These are phyloP conservation scores for Globisporangium megalacanthum DNA, from an alignment of 352 stramenopile species.

Conservation along the genomic window DNA sequence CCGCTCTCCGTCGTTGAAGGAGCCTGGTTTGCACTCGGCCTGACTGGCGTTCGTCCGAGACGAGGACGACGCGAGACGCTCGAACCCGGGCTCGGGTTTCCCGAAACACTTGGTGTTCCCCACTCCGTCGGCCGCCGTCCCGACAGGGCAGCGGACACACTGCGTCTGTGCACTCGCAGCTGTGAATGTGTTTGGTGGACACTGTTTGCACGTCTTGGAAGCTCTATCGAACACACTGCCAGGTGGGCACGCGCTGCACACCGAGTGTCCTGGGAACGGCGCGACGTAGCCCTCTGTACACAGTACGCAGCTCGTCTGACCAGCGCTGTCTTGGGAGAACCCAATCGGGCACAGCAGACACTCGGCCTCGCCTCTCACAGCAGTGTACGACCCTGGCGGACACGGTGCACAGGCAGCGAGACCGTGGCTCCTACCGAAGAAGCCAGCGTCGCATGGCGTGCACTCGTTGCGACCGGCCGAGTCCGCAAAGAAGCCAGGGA, in stretches of 20 bases:
- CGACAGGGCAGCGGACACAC: slow-evolving; percentile 4
- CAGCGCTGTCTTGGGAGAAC: slow-evolving; percentile 30
- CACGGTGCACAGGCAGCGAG: slow-evolving; percentile 23
- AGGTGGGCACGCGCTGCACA: slow-evolving; percentile 30
- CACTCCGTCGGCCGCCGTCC: slow-evolving; percentile 8
- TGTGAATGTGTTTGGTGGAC: slow-evolving; percentile 6
- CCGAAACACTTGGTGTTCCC: slow-evolving; percentile 4
- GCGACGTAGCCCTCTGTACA: slow-evolving; percentile 41
- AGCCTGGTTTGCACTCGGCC: neutral
- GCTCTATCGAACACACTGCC: slow-evolving; percentile 34
- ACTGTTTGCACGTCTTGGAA: slow-evolving; percentile 3
- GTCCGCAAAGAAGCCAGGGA: slow-evolving; percentile 22
- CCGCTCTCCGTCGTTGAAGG: slow-evolving; percentile 6
- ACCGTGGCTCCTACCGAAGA: slow-evolving; percentile 22
- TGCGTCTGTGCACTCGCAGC: slow-evolving; percentile 6
- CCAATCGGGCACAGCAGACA: slow-evolving; percentile 40
- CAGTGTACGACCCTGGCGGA: slow-evolving; percentile 24
- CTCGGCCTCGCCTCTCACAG: slow-evolving; percentile 27
- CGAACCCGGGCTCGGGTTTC: slow-evolving; percentile 1
- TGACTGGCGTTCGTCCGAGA: neutral
- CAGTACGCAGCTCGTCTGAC: slow-evolving; percentile 19
- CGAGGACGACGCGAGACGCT: neutral
- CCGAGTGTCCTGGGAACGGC: slow-evolving; percentile 21
- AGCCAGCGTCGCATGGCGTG: slow-evolving; percentile 29
- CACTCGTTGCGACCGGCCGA: slow-evolving; percentile 26